Conservation (phyloP, 768 basidiomycete species). For the Agaricus subrufescens region DNA sequence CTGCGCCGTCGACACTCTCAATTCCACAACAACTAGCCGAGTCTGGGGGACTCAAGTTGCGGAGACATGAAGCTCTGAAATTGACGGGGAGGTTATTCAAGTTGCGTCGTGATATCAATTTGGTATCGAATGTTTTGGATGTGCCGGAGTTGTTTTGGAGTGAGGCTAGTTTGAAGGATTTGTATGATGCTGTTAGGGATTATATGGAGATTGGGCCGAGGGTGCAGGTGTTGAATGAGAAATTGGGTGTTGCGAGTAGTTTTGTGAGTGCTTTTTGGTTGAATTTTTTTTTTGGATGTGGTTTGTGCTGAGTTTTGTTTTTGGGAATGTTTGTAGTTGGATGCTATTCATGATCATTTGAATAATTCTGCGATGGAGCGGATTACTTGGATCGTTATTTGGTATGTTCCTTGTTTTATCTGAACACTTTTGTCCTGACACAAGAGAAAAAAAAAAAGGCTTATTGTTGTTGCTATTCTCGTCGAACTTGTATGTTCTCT, state of each 20-base stretch:
- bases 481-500: constrained; percentile 69
- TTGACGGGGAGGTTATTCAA: constrained; percentile 86
- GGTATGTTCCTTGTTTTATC: constrained; percentile 20
- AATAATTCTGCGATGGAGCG: constrained; percentile 88
- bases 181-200: constrained; percentile 91
- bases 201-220: constrained; percentile 90
- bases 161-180: constrained; percentile 81
- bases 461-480: constrained; percentile 86
- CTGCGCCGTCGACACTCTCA: constrained; percentile 67
- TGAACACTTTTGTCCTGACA: constrained; percentile 15
- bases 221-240: constrained; percentile 85
- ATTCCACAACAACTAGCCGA: constrained; percentile 81
- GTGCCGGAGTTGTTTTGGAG: constrained; percentile 94
- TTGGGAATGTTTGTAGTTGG: constrained; percentile 46
- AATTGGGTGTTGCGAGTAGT: constrained; percentile 81
- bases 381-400: constrained; percentile 63
- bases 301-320: constrained; percentile 3
- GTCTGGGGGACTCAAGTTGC: constrained; percentile 71
- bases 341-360: constrained; percentile 90
- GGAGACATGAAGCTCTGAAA: constrained; percentile 78
- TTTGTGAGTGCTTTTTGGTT: constrained; percentile 50
- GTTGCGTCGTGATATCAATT: constrained; percentile 82
- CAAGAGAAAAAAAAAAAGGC: constrained; percentile 38
- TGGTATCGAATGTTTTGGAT: constrained; percentile 91
- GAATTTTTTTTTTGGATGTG: not conserved